Evolutionary conservation across 2,329 filamentous ascomycete genomes (phyloP).

Genomic region (Fusarium guadeloupense): DNA sequence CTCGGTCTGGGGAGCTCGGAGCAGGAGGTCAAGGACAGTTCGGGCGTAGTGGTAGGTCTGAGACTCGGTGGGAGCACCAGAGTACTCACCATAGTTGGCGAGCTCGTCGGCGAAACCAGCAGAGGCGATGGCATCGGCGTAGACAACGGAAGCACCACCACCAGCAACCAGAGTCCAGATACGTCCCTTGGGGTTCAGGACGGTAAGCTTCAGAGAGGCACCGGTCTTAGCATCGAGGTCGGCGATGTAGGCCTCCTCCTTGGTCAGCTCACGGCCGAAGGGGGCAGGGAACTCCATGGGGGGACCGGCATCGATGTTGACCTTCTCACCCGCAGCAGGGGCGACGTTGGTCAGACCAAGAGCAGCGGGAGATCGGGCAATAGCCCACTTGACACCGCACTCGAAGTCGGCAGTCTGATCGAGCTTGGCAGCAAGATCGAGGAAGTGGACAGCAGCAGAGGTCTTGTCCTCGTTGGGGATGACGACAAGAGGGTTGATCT

Average conservation of each 20-base stretch:
- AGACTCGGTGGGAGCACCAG: conserved; percentile 96
- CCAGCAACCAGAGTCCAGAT: conserved; percentile 98
- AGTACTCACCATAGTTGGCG: conserved; percentile 99
- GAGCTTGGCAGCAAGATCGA: conserved; percentile 97
- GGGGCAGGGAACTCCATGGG: conserved; percentile 99
- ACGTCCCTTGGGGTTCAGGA: conserved; percentile 89
- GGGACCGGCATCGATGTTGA: conserved; percentile 94
- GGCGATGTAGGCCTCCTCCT: conserved; percentile 99
- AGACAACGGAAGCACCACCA: conserved; percentile 99
- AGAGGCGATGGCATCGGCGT: conserved; percentile 97
- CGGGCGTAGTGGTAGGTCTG: conserved; percentile 99
- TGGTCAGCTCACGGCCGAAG: conserved; percentile 97
- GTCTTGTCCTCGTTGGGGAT: conserved; percentile 93
- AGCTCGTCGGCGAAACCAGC: conserved; percentile 94
- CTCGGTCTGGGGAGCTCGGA: conserved; percentile 82
- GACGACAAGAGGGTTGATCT: conserved; percentile 99
- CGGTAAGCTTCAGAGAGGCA: conserved; percentile 97
- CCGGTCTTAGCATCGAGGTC: conserved; percentile 99
- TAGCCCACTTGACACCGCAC: conserved; percentile 98
- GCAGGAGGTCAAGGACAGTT: conserved; percentile 96
- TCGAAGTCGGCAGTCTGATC: conserved; percentile 99
- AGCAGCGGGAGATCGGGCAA: conserved; percentile 89
- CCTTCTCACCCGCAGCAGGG: conserved; percentile 72
- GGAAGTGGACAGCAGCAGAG: conserved; percentile 95
- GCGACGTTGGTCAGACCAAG: conserved; percentile 80